Conservation (phyloP, 805 yeast species). For the Spathaspora boniae region DNA sequence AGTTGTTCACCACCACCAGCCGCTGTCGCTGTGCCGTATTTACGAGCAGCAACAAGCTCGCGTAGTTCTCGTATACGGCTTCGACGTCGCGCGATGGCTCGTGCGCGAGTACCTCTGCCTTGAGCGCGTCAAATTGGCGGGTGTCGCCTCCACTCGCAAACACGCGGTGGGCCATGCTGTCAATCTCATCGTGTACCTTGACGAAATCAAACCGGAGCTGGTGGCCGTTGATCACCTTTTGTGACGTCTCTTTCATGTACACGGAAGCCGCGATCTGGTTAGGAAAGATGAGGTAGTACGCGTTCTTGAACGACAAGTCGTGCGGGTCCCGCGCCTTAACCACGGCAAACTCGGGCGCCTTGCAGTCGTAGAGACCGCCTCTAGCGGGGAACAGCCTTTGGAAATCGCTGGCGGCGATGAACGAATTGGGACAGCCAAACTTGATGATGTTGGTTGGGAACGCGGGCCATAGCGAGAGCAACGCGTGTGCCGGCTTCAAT, state of each 20-base stretch:
- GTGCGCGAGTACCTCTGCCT: not conserved
- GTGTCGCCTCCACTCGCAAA: not conserved
- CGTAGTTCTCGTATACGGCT: slow-evolving; percentile 8
- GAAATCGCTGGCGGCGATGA: slow-evolving; percentile 38
- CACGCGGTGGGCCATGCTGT: not conserved
- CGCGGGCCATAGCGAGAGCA: slow-evolving; percentile 6
- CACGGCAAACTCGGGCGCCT: slow-evolving; percentile 27
- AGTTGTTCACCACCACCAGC: slow-evolving; percentile 40
- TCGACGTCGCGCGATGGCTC: not conserved
- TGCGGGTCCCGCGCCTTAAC: slow-evolving; percentile 49
- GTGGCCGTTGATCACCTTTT: slow-evolving; percentile 48
- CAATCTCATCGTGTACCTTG: not conserved
- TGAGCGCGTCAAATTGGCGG: not conserved
- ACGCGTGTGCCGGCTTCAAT: slow-evolving; percentile 1
- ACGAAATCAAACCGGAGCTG: slow-evolving; percentile 6
- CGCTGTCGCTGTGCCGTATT: slow-evolving; percentile 18
- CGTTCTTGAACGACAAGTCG: slow-evolving; percentile 42
- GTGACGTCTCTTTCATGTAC: slow-evolving; percentile 48
- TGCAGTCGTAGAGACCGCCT: slow-evolving; percentile 20
- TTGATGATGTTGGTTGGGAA: slow-evolving; percentile 29
- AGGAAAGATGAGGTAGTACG: slow-evolving; percentile 53
- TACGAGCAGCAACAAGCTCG: slow-evolving; percentile 14
- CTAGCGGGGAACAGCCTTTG: slow-evolving; percentile 34
- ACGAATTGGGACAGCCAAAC: slow-evolving; percentile 36
- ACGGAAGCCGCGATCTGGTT: slow-evolving; percentile 46